A percentile compares a stretch with the other conserved stretches of the same genome.
Evolutionary conservation across 306 rosid species (phyloP).

Genomic region (Gynostemma pentaphyllum): DNA sequence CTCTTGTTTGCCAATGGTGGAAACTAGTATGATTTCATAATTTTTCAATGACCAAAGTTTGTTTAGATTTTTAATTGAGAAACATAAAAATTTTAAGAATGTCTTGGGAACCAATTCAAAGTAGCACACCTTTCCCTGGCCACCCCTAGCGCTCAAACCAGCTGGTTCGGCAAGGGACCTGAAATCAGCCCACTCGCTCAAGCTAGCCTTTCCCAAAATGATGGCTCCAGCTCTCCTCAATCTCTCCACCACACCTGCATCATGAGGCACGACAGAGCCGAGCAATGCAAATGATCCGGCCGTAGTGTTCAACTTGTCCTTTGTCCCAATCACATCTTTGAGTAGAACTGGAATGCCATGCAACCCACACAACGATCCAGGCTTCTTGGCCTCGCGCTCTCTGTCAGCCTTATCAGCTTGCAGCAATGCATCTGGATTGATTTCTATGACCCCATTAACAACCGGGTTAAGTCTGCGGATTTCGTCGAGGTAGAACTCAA

Average conservation of each 20-base stretch:
- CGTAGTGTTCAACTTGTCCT: conserved; percentile 45
- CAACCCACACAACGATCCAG: conserved; percentile 9
- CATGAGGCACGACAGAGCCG: conserved; percentile 35
- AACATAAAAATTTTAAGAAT: not conserved
- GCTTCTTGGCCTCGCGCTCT: conserved; percentile 18
- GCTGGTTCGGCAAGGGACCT: conserved; percentile 19
- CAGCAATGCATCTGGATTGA: conserved; percentile 36
- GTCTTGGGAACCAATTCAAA: not conserved
- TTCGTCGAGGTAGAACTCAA: conserved; percentile 27
- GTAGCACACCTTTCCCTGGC: conserved; percentile 36
- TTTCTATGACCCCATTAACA: conserved; percentile 35
- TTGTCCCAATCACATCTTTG: conserved; percentile 53
- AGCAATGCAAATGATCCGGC: conserved; percentile 48
- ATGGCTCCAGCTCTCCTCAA: conserved; percentile 40
- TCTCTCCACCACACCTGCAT: conserved; percentile 33
- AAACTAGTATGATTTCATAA: no score
- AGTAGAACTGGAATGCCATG: conserved; percentile 54
- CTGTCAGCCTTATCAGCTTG: conserved; percentile 39
- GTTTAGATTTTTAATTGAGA: no score
- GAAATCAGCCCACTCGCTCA: conserved; percentile 37
- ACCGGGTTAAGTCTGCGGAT: conserved; percentile 28
- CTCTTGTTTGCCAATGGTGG: no score
- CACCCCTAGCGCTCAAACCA: conserved; percentile 48
- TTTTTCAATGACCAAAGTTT: no score
- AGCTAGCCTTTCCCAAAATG: conserved; percentile 46